A percentile compares a stretch with the other conserved stretches of the same genome.
Evolutionary conservation across 352 stramenopile genomes (phyloP).

Genomic region (Pythium vanterpoolii): DNA sequence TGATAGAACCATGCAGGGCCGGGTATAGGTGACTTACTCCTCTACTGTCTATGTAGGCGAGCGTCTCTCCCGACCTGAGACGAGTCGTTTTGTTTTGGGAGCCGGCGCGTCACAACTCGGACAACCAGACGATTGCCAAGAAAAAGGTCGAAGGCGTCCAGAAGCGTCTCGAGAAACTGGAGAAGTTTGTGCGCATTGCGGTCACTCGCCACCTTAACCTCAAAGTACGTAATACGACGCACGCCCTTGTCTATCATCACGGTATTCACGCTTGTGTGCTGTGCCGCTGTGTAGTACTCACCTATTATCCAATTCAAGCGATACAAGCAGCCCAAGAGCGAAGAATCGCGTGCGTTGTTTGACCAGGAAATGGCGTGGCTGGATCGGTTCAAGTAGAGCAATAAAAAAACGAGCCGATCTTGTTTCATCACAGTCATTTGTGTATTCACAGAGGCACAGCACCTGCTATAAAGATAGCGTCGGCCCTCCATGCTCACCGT

Average conservation of each 20-base stretch:
- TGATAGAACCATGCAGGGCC: too few relatives aligned
- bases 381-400: constrained; percentile 37
- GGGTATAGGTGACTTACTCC: too few relatives aligned
- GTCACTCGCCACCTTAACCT: constrained; percentile 77
- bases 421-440: neutral
- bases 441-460: neutral
- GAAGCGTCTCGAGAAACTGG: constrained; percentile 55
- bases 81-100: constrained; percentile 74
- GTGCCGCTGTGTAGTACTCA: constrained; percentile 43
- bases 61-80: constrained; percentile 61
- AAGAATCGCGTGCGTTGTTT: constrained; percentile 57
- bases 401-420: neutral
- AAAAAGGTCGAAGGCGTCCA: constrained; percentile 64
- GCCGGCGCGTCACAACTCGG: constrained; percentile 57
- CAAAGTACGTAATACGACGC: constrained; percentile 39
- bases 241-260: neutral
- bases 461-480: neutral
- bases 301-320: constrained; percentile 78
- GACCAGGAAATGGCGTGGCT: constrained; percentile 81
- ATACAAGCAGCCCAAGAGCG: constrained; percentile 56
- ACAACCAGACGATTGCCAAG: constrained; percentile 73
- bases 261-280: neutral
- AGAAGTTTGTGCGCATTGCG: constrained; percentile 65
- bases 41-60: constrained; percentile 38
- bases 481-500: neutral